Evolutionary conservation across 768 basidiomycete species (phyloP).

Genomic region (Pleurotus ostreatus): DNA sequence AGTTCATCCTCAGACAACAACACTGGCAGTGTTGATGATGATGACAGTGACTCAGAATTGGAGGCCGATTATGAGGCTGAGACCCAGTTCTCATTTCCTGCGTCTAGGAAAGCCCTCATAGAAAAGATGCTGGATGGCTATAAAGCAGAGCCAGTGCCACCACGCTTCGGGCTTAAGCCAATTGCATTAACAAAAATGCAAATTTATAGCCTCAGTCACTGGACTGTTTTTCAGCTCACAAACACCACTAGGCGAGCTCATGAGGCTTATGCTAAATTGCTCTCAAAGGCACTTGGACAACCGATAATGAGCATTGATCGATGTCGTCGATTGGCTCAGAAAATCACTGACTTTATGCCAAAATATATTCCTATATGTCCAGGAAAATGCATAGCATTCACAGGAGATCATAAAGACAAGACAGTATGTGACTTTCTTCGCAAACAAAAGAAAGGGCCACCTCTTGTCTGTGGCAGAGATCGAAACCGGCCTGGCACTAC

Average conservation of each 20-base stretch:
- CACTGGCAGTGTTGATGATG: no score
- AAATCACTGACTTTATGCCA: conserved; percentile 15
- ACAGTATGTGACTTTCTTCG: conserved; percentile 11
- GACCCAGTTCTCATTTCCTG: background rate
- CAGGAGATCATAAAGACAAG: conserved; percentile 13
- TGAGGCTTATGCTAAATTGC: conserved; percentile 13
- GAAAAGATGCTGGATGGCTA: background rate
- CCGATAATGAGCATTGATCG: conserved; percentile 15
- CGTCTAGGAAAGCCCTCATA: background rate
- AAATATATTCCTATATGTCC: conserved; percentile 19
- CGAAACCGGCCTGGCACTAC: background rate
- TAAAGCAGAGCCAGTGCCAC: background rate
- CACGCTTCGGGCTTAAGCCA: background rate
- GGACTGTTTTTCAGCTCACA: conserved; percentile 16
- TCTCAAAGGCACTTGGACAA: conserved; percentile 13
- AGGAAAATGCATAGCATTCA: conserved; percentile 21
- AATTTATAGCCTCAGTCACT: conserved; percentile 13
- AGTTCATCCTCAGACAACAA: no score
- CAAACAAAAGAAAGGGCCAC: conserved; percentile 12
- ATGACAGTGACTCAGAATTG: no score
- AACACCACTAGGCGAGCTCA: conserved; percentile 21
- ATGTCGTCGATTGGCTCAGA: conserved; percentile 13
- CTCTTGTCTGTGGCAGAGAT: conserved; percentile 7
- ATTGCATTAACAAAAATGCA: conserved; percentile 9
- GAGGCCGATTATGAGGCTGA: background rate